Percentiles rank a stretch among this genome's conserved stretches.
Conservation (phyloP, 1,284 basidiomycete species). For the Coniophora puteana region DNA sequence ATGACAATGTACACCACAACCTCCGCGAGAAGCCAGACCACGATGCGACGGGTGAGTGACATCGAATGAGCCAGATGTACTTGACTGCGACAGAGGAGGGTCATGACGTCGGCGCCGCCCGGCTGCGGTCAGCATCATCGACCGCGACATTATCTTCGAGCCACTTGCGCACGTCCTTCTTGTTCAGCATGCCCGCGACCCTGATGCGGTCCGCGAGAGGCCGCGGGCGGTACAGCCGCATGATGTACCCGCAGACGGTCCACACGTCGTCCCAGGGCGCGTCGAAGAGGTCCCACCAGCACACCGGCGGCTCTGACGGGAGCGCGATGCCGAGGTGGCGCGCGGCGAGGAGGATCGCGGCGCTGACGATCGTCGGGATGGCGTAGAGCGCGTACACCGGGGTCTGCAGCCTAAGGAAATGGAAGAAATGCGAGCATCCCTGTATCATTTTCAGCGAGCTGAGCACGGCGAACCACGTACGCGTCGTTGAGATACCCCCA, state of each 20-base stretch:
- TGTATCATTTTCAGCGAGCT: slow-evolving; percentile 1
- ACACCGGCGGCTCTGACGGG: slow-evolving; percentile 60
- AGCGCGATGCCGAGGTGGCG: slow-evolving; percentile 69
- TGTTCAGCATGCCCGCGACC: slow-evolving; percentile 54
- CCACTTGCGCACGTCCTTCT: slow-evolving; percentile 73
- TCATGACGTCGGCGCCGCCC: too few species aligned
- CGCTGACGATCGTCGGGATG: slow-evolving; percentile 84
- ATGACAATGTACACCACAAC: not conserved
- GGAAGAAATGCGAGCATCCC: not conserved
- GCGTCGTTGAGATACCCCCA: slow-evolving; percentile 94
- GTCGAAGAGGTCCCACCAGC: slow-evolving; percentile 90
- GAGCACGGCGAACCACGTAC: slow-evolving; percentile 41
- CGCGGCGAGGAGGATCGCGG: slow-evolving; percentile 76
- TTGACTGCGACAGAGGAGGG: not conserved
- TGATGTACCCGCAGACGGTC: slow-evolving; percentile 75
- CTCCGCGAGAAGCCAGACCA: not conserved
- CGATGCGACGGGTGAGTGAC: not conserved
- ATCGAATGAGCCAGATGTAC: not conserved
- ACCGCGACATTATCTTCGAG: slow-evolving; percentile 49
- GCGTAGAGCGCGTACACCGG: slow-evolving; percentile 87
- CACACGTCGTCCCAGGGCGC: slow-evolving; percentile 82
- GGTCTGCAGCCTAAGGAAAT: slow-evolving; percentile 88
- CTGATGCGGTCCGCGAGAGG: slow-evolving; percentile 29
- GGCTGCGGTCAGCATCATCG: too few species aligned
- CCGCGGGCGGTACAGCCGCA: slow-evolving; percentile 68